Base-by-base conservation (phyloP, 768 basidiomycete genomes). In the Polyporus arcularius region DNA sequence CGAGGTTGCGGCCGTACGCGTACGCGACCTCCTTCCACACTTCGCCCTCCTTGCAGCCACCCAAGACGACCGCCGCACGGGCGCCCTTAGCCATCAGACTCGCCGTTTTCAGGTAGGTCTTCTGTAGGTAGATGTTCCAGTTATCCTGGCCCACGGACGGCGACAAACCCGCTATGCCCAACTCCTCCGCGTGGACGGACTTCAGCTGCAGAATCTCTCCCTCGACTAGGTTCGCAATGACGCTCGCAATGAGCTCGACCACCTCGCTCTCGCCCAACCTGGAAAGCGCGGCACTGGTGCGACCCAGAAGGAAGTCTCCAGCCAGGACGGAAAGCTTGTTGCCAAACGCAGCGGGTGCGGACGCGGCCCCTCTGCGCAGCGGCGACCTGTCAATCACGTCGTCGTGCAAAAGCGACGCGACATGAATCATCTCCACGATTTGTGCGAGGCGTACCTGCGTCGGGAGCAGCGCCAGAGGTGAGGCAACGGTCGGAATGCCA, bases 401-500 rank as follows among this genome's bases (percentile, higher is more conserved):
- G 79, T 98, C 93, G 72, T 98, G 96, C 16, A 99, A 79, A 10
- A 94, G 81, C 3, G 91, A 95, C 28, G 97, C 96, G 62, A 98
- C 90, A 71, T 98, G 94, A 50, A 99, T 92, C 94, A 98, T 97
- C 73, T 99, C 97, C 54, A 94, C 88, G 46, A 99, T 96, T 69
- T 96, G 94, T 4, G 96, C 96, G 38, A 99, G 85, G 32, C 96
- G 89, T 32, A 89, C 76, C 74, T 99, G 97, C 1, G 94, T 88
- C 15, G 96, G 94, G 6, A 99, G 84, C 47, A 92, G 80, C 4
- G 74, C 65, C 0, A 74, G 67, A 18, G 74, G 73, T 3, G 70
- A 68, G 8, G 74, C 55, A 68, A 74, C 58, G 1, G 76, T 73
- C 35, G 74, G 78, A 15, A 69, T 70, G 42, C 68, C 61, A 11